Conservation (phyloP, 1,284 basidiomycete genomes). For the Clitocybe nebularis region DNA sequence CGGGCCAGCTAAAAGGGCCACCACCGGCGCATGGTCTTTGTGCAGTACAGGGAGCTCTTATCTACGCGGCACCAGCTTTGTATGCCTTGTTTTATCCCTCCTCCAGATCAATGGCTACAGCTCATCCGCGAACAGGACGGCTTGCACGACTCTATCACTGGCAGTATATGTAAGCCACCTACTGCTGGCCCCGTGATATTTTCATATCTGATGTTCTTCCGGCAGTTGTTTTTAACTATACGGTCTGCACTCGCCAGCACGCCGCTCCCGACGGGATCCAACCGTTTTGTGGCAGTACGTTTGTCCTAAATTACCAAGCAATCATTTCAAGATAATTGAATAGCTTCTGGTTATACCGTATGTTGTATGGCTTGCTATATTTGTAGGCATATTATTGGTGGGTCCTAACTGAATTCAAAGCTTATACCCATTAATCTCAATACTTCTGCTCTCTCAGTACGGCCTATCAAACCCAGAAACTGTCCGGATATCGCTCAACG, state of each 20-base stretch:
- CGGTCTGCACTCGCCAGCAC: slow-evolving; percentile 10
- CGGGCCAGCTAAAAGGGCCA: slow-evolving; percentile 21
- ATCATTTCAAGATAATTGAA: background rate
- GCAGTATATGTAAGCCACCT: slow-evolving; percentile 17
- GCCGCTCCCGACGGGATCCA: slow-evolving; percentile 11
- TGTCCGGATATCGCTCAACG: slow-evolving; percentile 14
- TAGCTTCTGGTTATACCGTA: slow-evolving; percentile 15
- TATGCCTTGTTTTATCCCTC: slow-evolving; percentile 12
- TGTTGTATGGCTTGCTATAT: slow-evolving; percentile 11
- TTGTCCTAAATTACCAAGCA: slow-evolving; percentile 1
- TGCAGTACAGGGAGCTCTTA: slow-evolving; percentile 21
- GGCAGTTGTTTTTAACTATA: slow-evolving; percentile 15
- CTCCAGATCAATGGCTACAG: background rate
- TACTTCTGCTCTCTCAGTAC: slow-evolving; percentile 8
- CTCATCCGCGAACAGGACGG: slow-evolving; percentile 20
- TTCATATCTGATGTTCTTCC: background rate
- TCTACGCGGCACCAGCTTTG: slow-evolving; percentile 25
- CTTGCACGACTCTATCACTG: slow-evolving; percentile 20
- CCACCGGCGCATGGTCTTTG: slow-evolving; percentile 18
- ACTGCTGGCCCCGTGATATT: background rate
- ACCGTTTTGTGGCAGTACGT: slow-evolving; percentile 10
- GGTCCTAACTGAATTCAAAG: background rate
- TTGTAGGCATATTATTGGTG: slow-evolving; percentile 15
- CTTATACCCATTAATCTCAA: background rate
- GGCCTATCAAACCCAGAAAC: slow-evolving; percentile 10